These are phyloP conservation scores for Neoboletus magnificus DNA, from an alignment of 768 basidiomycete species.

Conservation along the genomic window DNA sequence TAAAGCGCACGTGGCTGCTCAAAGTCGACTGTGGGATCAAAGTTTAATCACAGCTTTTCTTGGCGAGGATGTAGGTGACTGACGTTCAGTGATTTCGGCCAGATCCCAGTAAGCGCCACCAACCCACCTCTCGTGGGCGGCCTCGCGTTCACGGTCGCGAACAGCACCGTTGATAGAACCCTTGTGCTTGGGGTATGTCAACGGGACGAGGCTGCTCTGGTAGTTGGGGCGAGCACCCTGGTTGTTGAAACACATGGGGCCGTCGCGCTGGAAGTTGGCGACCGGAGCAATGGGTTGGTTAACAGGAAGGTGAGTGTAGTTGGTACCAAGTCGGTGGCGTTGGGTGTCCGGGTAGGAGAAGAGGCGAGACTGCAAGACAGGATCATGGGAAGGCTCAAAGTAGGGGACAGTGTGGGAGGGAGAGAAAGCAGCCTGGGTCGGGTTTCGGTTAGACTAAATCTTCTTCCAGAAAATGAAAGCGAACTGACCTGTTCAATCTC, in stretches of 20 bases:
- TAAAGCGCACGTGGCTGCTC: conserved; percentile 78
- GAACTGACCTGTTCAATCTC: conserved; percentile 84
- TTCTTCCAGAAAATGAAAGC: conserved; percentile 25
- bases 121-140: conserved; percentile 71
- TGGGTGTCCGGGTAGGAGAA: conserved; percentile 95
- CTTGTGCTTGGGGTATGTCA: conserved; percentile 55
- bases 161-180: conserved; percentile 42
- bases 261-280: conserved; percentile 93
- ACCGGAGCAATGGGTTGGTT: conserved; percentile 74
- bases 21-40: conserved; percentile 61
- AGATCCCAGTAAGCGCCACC: conserved; percentile 67
- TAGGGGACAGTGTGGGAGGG: conserved; percentile 87
- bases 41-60: neutral
- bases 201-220: conserved; percentile 70
- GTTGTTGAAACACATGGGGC: conserved; percentile 60
- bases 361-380: conserved; percentile 89
- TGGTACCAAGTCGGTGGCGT: conserved; percentile 75
- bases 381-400: conserved; percentile 87
- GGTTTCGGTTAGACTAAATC: conserved; percentile 4
- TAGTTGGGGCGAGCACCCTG: conserved; percentile 89
- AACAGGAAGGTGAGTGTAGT: conserved; percentile 86
- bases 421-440: conserved; percentile 66
- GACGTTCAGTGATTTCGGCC: conserved; percentile 77
- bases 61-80: conserved; percentile 28
- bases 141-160: conserved; percentile 37